Conservation (phyloP, 768 basidiomycete genomes). For the Boletus insuetus region DNA sequence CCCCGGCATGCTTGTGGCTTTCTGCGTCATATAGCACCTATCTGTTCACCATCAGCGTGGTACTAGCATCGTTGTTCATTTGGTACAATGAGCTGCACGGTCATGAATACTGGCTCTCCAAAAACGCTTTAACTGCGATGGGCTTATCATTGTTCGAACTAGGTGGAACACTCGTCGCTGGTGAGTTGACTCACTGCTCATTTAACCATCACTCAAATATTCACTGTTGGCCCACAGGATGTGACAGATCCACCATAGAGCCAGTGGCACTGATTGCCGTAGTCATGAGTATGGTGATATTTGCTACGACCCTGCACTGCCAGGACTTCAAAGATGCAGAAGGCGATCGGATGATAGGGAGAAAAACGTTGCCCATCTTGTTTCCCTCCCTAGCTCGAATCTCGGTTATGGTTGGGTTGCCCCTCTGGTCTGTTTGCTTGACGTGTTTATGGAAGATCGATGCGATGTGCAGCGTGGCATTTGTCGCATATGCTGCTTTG, state of each 20-base stretch:
- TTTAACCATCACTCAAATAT: slow-evolving; percentile 1
- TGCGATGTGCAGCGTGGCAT: slow-evolving; percentile 23
- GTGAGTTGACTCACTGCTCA: slow-evolving; percentile 18
- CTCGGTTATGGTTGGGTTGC: slow-evolving; percentile 27
- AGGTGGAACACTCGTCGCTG: slow-evolving; percentile 37
- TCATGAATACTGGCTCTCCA: slow-evolving; percentile 31
- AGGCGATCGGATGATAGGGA: slow-evolving; percentile 39
- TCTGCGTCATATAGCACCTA: slow-evolving; percentile 35
- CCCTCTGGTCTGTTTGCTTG: slow-evolving; percentile 31
- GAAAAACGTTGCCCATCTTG: slow-evolving; percentile 44
- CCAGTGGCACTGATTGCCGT: slow-evolving; percentile 29
- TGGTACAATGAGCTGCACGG: slow-evolving; percentile 39
- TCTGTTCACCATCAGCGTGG: slow-evolving; percentile 34
- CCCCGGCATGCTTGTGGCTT: slow-evolving; percentile 33
- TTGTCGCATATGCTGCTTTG: slow-evolving; percentile 23
- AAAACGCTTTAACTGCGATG: slow-evolving; percentile 36
- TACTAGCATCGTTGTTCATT: slow-evolving; percentile 24
- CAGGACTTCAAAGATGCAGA: slow-evolving; percentile 41
- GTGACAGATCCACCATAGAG: slow-evolving; percentile 23
- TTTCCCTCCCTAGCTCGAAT: slow-evolving; percentile 33
- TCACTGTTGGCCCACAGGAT: slow-evolving; percentile 14
- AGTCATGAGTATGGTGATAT: slow-evolving; percentile 30
- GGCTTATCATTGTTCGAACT: slow-evolving; percentile 39
- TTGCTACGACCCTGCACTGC: slow-evolving; percentile 35
- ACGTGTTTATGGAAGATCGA: slow-evolving; percentile 28